Conservation (phyloP, 2,329 filamentous ascomycete species). For the Lasiodiplodia gonubiensis region DNA sequence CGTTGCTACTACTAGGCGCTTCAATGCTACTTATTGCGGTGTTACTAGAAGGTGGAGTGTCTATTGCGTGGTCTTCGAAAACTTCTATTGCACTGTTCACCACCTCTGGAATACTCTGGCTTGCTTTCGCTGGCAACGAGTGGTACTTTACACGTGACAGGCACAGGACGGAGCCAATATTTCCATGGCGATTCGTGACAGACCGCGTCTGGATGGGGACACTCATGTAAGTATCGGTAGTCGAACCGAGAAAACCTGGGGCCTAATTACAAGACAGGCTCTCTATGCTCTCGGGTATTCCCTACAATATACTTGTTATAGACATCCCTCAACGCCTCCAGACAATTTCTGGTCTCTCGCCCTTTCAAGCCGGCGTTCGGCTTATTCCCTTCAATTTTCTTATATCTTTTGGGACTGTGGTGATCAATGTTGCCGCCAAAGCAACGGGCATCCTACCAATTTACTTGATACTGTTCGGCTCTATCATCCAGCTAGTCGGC, state of each 20-base stretch:
- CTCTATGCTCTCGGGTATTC: constrained; percentile 27
- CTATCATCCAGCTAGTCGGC: constrained; percentile 14
- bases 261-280: constrained; percentile 10
- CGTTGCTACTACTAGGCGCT: constrained; percentile 23
- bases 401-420: constrained; percentile 9
- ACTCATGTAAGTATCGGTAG: constrained; percentile 17
- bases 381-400: constrained; percentile 29
- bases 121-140: constrained; percentile 26
- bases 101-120: constrained; percentile 10
- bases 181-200: constrained; percentile 23
- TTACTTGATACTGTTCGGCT: constrained; percentile 10
- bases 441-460: constrained; percentile 7
- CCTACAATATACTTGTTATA: constrained; percentile 28
- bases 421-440: constrained; percentile 21
- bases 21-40: constrained; percentile 26
- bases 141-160: constrained; percentile 3
- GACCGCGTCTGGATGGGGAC: constrained; percentile 27
- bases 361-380: constrained; percentile 4
- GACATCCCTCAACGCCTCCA: constrained; percentile 32
- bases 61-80: constrained; percentile 28
- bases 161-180: constrained; percentile 19
- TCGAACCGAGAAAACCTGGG: not conserved
- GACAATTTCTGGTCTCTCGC: constrained; percentile 1
- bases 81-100: constrained; percentile 26
- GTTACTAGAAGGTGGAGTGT: constrained; percentile 29